These are phyloP conservation scores for Afroboletus lepidellus DNA, from an alignment of 1,284 basidiomycete species.

Conservation along the genomic window DNA sequence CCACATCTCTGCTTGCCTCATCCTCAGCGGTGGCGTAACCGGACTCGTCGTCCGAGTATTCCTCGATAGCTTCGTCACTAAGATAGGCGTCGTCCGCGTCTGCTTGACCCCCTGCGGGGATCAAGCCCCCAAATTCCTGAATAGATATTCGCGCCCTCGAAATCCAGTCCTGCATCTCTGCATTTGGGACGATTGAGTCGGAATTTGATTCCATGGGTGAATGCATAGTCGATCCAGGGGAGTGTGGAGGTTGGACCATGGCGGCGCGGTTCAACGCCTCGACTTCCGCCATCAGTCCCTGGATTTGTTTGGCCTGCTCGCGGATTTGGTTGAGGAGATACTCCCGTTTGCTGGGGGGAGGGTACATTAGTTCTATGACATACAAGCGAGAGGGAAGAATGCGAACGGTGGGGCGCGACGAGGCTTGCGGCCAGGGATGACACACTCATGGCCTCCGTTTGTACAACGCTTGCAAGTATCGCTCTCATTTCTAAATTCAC, in stretches of 20 bases:
- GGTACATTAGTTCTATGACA: conserved; percentile 3
- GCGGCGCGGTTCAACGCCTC: conserved; percentile 37
- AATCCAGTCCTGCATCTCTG: conserved; percentile 67
- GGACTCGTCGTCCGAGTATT: conserved; percentile 36
- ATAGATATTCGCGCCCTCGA: conserved; percentile 65
- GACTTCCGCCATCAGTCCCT: conserved; percentile 63
- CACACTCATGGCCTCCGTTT: conserved; percentile 64
- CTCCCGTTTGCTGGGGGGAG: conserved; percentile 62
- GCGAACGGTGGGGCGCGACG: conserved; percentile 73
- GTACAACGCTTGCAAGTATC: conserved; percentile 72
- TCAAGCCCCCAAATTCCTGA: conserved; percentile 61
- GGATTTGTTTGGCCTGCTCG: conserved; percentile 66
- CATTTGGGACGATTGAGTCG: conserved; percentile 34
- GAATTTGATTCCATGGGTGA: conserved; percentile 25
- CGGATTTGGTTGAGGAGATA: conserved; percentile 70
- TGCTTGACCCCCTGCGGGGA: conserved; percentile 47
- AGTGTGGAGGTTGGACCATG: conserved; percentile 28
- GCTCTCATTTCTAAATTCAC: conserved; percentile 64
- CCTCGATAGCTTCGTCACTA: conserved; percentile 26
- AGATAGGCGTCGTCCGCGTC: conserved; percentile 37
- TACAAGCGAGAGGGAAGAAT: not conserved
- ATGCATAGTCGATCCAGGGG: conserved; percentile 29
- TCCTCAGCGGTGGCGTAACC: conserved; percentile 38
- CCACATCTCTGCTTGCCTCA: conserved; percentile 17
- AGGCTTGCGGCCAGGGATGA: conserved; percentile 74